A percentile compares a stretch with the other conserved stretches of the same genome.
These are phyloP conservation scores for Rhodotorula sphaerocarpa DNA, from an alignment of 768 basidiomycete genomes.

Conservation along the genomic window DNA sequence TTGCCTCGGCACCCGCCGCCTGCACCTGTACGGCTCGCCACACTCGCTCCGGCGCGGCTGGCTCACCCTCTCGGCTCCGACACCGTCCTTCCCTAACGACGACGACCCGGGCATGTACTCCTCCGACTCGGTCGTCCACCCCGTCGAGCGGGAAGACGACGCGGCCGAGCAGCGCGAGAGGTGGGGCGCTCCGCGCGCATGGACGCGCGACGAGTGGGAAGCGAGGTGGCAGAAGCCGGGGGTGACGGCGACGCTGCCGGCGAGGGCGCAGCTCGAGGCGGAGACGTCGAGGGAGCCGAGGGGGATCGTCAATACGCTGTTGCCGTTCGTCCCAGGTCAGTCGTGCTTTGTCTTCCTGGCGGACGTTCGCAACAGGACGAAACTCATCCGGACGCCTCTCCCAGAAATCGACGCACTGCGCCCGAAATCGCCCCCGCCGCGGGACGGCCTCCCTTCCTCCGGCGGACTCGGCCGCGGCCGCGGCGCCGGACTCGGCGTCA, in stretches of 20 bases:
- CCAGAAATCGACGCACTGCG: constrained; percentile 71
- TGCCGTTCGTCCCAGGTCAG: constrained; percentile 29
- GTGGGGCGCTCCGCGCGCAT: constrained; percentile 2
- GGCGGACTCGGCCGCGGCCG: constrained; percentile 27
- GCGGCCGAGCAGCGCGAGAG: constrained; percentile 19
- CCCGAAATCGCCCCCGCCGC: constrained; percentile 63
- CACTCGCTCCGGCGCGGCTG: constrained; percentile 70
- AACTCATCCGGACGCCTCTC: not conserved
- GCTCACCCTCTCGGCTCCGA: constrained; percentile 59
- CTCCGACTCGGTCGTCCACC: constrained; percentile 35
- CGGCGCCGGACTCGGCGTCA: constrained; percentile 34
- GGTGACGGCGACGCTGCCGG: not conserved
- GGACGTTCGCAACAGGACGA: too few relatives aligned
- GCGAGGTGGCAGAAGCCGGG: constrained; percentile 3
- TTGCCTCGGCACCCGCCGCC: constrained; percentile 80
- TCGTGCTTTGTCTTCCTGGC: too few relatives aligned
- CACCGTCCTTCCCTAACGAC: constrained; percentile 12
- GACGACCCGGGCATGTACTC: constrained; percentile 39
- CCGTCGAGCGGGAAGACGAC: constrained; percentile 40
- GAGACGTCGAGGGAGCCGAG: not conserved
- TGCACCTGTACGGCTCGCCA: constrained; percentile 75
- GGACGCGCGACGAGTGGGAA: constrained; percentile 1
- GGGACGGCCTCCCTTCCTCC: constrained; percentile 30
- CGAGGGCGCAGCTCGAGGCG: not conserved
- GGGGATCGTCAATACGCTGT: too few relatives aligned